A percentile compares a stretch with the other conserved stretches of the same genome.
These are phyloP conservation scores for Camelina sativa DNA, from an alignment of 345 rosid genomes.

Conservation along the genomic window DNA sequence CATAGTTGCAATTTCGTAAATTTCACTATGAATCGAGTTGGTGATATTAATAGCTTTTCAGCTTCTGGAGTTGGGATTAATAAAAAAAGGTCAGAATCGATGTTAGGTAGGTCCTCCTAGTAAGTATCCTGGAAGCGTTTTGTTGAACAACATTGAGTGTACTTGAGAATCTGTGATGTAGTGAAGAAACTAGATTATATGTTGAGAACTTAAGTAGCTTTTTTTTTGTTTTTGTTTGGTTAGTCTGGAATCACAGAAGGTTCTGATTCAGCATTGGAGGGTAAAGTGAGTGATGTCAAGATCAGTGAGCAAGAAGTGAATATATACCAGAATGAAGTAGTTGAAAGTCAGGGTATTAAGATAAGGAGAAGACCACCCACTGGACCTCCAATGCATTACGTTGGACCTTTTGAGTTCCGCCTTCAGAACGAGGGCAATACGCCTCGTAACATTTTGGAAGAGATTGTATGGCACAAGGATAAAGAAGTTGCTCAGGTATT, in stretches of 20 bases:
- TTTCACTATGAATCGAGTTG: not conserved
- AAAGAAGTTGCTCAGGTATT: conserved; percentile 60
- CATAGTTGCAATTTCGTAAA: not conserved
- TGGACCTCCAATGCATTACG: conserved; percentile 86
- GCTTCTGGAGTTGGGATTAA: conserved; percentile 11
- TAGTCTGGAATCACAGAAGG: conserved; percentile 53
- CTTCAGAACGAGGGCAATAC: conserved; percentile 80
- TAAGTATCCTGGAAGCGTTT: not conserved
- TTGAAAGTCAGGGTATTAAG: conserved; percentile 76
- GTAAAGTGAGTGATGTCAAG: conserved; percentile 52
- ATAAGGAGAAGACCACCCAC: conserved; percentile 76
- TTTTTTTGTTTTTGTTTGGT: conserved; percentile 24
- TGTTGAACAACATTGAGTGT: not conserved
- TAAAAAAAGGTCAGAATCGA: not conserved
- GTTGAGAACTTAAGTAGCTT: conserved; percentile 21
- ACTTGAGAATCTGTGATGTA: not conserved
- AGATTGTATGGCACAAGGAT: conserved; percentile 91
- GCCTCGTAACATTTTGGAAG: conserved; percentile 87
- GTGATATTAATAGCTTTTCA: conserved; percentile 13
- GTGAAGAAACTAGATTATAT: not conserved
- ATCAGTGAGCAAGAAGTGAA: conserved; percentile 69
- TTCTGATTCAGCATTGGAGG: conserved; percentile 45
- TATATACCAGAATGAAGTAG: conserved; percentile 74
- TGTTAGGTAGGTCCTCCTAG: not conserved
- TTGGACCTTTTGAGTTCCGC: conserved; percentile 88